phyloP scores from a whole-genome alignment of 2,329 filamentous ascomycete species.

The Fusarium phyllophilum region DNA sequence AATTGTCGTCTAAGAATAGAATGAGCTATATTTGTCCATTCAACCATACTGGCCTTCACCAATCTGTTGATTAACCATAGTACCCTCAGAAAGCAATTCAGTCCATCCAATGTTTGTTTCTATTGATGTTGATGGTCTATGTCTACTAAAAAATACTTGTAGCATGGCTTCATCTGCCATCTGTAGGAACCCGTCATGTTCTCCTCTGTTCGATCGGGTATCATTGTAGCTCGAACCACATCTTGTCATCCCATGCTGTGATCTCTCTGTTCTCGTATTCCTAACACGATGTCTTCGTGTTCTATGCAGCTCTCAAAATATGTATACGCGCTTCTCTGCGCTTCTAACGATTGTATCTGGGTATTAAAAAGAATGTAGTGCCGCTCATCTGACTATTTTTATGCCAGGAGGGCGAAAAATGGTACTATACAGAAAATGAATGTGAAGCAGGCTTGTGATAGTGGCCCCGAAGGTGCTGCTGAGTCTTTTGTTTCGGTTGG shows the following conservation, averaged over 20 bases:
- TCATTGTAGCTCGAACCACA: conserved; percentile 33
- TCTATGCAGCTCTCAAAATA: conserved; percentile 26
- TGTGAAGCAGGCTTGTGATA: conserved; percentile 36
- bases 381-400: conserved; percentile 19
- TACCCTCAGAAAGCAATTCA: not conserved
- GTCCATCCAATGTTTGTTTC: conserved; percentile 16
- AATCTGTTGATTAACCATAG: too few relatives aligned
- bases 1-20: not conserved
- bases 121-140: conserved; percentile 26
- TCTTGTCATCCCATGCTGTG: conserved; percentile 14
- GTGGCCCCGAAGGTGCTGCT: conserved; percentile 28
- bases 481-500: conserved; percentile 40
- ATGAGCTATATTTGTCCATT: not conserved
- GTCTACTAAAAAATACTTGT: conserved; percentile 11
- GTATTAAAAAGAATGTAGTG: conserved; percentile 47
- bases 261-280: conserved; percentile 8
- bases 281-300: conserved; percentile 24
- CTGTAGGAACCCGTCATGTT: conserved; percentile 17
- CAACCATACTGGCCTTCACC: not conserved
- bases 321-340: conserved; percentile 19
- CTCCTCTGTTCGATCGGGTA: conserved; percentile 34
- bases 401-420: conserved; percentile 41
- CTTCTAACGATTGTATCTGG: conserved; percentile 15
- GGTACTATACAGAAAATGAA: conserved; percentile 44
- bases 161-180: conserved; percentile 11